These are phyloP conservation scores for Xylaria sp. DNA, from an alignment of 2,329 filamentous ascomycete species.

Conservation along the genomic window DNA sequence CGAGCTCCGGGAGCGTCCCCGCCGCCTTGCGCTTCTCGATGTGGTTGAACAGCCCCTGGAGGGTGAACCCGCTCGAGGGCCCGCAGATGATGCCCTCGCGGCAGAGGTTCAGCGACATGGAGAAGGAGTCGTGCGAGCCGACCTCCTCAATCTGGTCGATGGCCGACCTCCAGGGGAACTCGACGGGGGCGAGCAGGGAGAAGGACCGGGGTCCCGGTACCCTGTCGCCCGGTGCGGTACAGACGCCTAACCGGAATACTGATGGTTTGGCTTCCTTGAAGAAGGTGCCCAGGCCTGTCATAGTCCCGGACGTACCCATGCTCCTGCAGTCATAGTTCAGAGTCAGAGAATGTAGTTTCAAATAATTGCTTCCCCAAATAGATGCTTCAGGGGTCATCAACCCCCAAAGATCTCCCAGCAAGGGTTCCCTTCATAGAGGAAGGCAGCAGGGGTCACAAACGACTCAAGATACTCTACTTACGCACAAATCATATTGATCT, in stretches of 20 bases:
- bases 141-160: constrained; percentile 61
- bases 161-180: constrained; percentile 61
- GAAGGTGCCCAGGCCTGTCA: constrained; percentile 53
- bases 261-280: constrained; percentile 54
- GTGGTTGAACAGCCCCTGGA: constrained; percentile 54
- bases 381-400: no score
- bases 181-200: constrained; percentile 50
- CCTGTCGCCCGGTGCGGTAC: constrained; percentile 58
- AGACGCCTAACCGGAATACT: constrained; percentile 52
- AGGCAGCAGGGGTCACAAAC: no score
- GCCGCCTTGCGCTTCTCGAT: constrained; percentile 51
- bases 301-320: constrained; percentile 59
- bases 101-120: constrained; percentile 55
- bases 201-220: constrained; percentile 61
- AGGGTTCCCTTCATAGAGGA: no score
- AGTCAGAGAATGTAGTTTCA: no score
- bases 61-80: constrained; percentile 62
- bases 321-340: no score
- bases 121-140: constrained; percentile 56
- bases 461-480: no score
- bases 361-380: no score
- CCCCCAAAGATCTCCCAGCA: no score
- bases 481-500: constrained; percentile 58
- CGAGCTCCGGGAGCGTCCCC: constrained; percentile 47
- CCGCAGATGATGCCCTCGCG: constrained; percentile 62